Base-by-base conservation (phyloP, 257 asterid genomes). In the Ligustrum vulgare region DNA sequence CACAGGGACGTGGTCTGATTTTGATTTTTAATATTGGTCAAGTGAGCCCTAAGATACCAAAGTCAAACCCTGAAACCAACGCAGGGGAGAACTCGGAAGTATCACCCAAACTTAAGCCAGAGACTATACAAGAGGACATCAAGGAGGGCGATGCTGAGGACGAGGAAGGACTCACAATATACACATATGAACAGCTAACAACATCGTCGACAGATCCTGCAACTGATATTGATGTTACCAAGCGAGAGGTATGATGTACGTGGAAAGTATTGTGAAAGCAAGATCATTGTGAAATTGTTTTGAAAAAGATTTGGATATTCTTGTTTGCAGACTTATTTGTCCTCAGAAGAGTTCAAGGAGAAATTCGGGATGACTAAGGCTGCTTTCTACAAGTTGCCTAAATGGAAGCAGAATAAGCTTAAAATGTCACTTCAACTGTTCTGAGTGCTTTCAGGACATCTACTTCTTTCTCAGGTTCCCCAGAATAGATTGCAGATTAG, bases 321-420 rank as follows among this genome's bases (percentile, higher is more conserved):
- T 76, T n/a, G 79, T 75, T 22, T 79, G 87, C 91, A 95, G 99
- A 84, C 94, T 37, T 95, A 95, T 75, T 84, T 95, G 80, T 91
- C 98, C 58, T 77, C 85, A 0, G 89, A 49, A 35, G 98, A 95
- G 89, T 95, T 95, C 92, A 90, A 86, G 79, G 96, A 88, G 84
- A 91, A 90, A 81, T 93, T 95, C 7, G 93, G 92, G 81, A 93
- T 89, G 89, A 31, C 81, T 0, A 95, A 89, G 87, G 91, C 77
- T 34, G 87, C 84, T 62, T 95, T 93, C 91, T 83, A 89, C 81
- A 95, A 89, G 87, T 79, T 95, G 82, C 99, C 99, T 12, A 95
- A 93, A 84, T 95, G 99, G 99, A 95, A 90, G 84, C 99, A 93
- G 90, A 95, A 95, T 68, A 95, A 95, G 88, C 86, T 93, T 36